A percentile compares a stretch with the other conserved stretches of the same genome.
phyloP scores from a whole-genome alignment of 306 rosid species.

The Vachellia collinsii region DNA sequence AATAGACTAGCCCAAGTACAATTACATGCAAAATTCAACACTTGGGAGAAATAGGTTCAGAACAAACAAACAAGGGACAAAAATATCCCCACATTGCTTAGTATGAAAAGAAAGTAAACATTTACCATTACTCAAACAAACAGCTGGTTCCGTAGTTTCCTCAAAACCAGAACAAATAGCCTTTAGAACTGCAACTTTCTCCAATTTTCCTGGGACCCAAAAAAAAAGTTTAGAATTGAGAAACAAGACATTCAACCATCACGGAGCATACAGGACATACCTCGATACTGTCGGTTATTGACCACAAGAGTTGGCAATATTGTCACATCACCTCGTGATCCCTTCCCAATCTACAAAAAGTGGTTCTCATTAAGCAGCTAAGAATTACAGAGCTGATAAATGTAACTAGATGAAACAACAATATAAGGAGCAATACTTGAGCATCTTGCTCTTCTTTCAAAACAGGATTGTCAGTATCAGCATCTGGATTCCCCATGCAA shows the following conservation, averaged over 20 bases:
- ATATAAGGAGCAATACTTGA: conserved; percentile 54
- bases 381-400: conserved; percentile 22
- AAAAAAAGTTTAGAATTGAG: conserved; percentile 42
- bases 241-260: conserved; percentile 24
- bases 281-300: conserved; percentile 93
- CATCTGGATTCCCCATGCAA: conserved; percentile 81
- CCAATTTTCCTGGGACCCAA: conserved; percentile 79
- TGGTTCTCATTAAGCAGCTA: conserved; percentile 35
- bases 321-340: conserved; percentile 92
- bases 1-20: not conserved
- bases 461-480: conserved; percentile 68
- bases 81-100: conserved; percentile 9
- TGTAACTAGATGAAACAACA: conserved; percentile 21
- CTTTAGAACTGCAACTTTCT: conserved; percentile 81
- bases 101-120: conserved; percentile 25
- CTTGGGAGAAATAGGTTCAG: not conserved
- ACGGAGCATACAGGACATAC: conserved; percentile 52
- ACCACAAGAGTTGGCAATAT: conserved; percentile 94
- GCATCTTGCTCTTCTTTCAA: conserved; percentile 93
- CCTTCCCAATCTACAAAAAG: conserved; percentile 78
- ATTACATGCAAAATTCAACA: not conserved
- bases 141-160: conserved; percentile 93
- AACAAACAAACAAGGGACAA: conserved; percentile 25
- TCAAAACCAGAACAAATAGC: conserved; percentile 95
- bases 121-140: conserved; percentile 83